Evolutionary conservation across 1,139 yeast species (phyloP).

Genomic region (Scheffersomyces illinoinensis): DNA sequence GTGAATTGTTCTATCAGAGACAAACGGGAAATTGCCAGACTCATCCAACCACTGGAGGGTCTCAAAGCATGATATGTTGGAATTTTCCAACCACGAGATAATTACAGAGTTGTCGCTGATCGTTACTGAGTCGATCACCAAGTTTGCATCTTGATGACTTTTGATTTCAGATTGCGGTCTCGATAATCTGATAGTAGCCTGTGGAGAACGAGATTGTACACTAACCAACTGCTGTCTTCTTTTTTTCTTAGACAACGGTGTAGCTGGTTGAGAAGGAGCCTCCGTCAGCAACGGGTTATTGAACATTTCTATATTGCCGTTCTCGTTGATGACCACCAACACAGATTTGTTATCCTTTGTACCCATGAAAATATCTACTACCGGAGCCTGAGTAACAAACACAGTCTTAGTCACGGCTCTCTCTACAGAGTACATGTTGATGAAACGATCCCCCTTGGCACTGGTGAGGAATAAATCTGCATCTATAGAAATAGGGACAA

Average conservation of each 20-base stretch:
- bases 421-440: slow-evolving; percentile 62
- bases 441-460: slow-evolving; percentile 76
- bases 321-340: slow-evolving; percentile 63
- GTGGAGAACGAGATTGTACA: slow-evolving; percentile 50
- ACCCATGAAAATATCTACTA: slow-evolving; percentile 43
- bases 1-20: slow-evolving; percentile 27
- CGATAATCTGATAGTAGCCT: slow-evolving; percentile 40
- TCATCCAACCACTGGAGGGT: slow-evolving; percentile 54
- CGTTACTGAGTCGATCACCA: slow-evolving; percentile 42
- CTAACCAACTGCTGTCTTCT: slow-evolving; percentile 32
- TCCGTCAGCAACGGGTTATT: slow-evolving; percentile 46
- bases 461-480: slow-evolving; percentile 59
- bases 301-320: slow-evolving; percentile 69
- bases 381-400: slow-evolving; percentile 67
- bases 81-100: slow-evolving; percentile 73
- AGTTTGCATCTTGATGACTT: slow-evolving; percentile 33
- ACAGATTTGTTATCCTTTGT: slow-evolving; percentile 36
- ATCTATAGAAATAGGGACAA: slow-evolving; percentile 35
- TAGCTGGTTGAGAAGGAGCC: slow-evolving; percentile 13
- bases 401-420: slow-evolving; percentile 48
- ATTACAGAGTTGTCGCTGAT: slow-evolving; percentile 42
- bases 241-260: slow-evolving; percentile 31
- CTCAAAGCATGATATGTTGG: slow-evolving; percentile 65
- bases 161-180: slow-evolving; percentile 45
- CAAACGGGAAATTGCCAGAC: slow-evolving; percentile 22